Percentiles rank a stretch among this genome's conserved stretches.
phyloP scores from a whole-genome alignment of 2,329 filamentous ascomycete species.

The Emmonsiellopsis sp. region DNA sequence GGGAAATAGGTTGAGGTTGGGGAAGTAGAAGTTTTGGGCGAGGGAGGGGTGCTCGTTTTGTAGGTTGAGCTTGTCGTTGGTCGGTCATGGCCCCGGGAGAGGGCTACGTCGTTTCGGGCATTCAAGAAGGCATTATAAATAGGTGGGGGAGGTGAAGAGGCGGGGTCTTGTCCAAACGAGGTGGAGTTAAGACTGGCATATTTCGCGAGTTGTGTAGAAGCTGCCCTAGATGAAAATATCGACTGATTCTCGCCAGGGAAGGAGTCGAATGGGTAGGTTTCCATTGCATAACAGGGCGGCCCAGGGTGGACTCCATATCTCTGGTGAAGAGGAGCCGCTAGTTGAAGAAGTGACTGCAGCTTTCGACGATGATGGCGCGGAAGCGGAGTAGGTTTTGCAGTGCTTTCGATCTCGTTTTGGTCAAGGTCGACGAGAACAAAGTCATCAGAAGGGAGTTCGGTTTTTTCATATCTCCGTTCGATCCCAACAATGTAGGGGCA shows the following conservation, averaged over 20 bases:
- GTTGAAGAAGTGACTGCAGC: conserved; percentile 74
- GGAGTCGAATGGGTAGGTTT: conserved; percentile 82
- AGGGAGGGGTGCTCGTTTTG: conserved; percentile 45
- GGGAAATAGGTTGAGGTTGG: conserved; percentile 72
- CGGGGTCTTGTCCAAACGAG: conserved; percentile 62
- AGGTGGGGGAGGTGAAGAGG: conserved; percentile 47
- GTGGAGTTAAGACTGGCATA: conserved; percentile 85
- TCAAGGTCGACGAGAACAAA: conserved; percentile 93
- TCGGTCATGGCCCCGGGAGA: conserved; percentile 49
- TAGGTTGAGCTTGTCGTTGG: conserved; percentile 61
- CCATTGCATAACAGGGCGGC: conserved; percentile 83
- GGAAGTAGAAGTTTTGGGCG: conserved; percentile 49
- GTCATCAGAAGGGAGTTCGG: conserved; percentile 75
- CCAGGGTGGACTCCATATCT: conserved; percentile 80
- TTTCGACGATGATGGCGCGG: conserved; percentile 87
- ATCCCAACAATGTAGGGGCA: conserved; percentile 97
- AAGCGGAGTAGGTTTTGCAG: conserved; percentile 63
- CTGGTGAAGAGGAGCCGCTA: conserved; percentile 81
- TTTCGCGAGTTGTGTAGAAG: conserved; percentile 65
- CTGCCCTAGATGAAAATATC: conserved; percentile 64
- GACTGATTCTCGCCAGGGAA: conserved; percentile 80
- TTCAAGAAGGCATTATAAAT: conserved; percentile 89
- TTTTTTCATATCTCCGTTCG: conserved; percentile 65
- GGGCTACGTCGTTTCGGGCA: conserved; percentile 55
- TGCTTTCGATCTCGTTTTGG: conserved; percentile 79